Evolutionary conservation across 441 rosid genomes (phyloP).

Genomic region (Croton laevigatus): DNA sequence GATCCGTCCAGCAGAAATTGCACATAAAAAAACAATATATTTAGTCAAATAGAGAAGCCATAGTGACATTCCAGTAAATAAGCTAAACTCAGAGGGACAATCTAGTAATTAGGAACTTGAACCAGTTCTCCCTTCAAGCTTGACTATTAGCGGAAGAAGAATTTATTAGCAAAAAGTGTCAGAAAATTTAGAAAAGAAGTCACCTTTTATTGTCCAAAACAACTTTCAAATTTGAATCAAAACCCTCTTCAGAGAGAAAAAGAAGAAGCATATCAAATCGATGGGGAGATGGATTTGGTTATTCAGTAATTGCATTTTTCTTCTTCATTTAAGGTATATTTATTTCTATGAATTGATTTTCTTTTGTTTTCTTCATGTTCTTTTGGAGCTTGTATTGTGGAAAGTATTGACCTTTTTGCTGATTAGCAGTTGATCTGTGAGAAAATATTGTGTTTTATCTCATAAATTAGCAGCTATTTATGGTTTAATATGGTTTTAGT

Average conservation of each 20-base stretch:
- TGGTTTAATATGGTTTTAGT: background rate
- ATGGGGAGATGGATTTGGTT: conserved; percentile 4
- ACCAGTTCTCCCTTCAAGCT: background rate
- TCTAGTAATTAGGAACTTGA: background rate
- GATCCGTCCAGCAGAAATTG: background rate
- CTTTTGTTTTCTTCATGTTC: background rate
- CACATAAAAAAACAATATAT: background rate
- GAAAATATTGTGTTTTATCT: background rate
- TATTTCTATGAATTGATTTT: background rate
- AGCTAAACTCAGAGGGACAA: background rate
- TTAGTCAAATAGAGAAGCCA: background rate
- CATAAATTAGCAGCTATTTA: background rate
- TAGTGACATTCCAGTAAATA: conserved; percentile 21
- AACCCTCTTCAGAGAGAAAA: background rate
- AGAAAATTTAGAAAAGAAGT: background rate
- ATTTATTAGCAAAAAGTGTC: conserved; percentile 10
- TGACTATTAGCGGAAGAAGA: conserved; percentile 9
- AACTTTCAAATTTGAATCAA: conserved; percentile 1
- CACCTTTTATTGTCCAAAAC: background rate
- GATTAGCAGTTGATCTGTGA: conserved; percentile 11
- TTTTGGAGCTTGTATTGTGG: background rate
- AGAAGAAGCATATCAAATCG: background rate
- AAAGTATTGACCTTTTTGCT: background rate
- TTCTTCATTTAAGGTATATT: conserved; percentile 16
- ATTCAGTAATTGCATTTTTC: conserved; percentile 13